Percentiles rank a stretch among this genome's conserved stretches.
Conservation (phyloP, 2,329 filamentous ascomycete genomes). For the Aspergillus unguis region DNA sequence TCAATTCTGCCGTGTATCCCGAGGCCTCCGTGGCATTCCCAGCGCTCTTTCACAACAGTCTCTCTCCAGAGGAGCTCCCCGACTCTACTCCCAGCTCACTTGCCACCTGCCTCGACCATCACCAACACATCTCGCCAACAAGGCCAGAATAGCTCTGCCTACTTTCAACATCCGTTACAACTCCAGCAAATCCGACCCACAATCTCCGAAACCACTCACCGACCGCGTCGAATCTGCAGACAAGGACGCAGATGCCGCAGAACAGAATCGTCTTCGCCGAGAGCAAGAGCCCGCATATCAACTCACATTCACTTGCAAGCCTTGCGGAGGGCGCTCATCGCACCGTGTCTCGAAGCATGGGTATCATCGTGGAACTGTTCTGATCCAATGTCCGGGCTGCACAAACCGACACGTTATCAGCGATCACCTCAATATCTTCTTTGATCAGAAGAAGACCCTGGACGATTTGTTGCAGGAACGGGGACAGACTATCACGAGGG, state of each 20-base stretch:
- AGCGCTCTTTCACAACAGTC: slow-evolving; percentile 15
- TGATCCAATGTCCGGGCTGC: slow-evolving; percentile 85
- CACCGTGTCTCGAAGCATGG: slow-evolving; percentile 91
- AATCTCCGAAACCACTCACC: slow-evolving; percentile 29
- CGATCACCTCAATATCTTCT: slow-evolving; percentile 71
- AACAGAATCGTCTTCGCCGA: slow-evolving; percentile 36
- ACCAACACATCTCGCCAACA: background rate
- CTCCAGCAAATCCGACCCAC: slow-evolving; percentile 30
- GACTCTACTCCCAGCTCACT: slow-evolving; percentile 22
- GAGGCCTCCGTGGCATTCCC: slow-evolving; percentile 23
- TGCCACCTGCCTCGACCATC: slow-evolving; percentile 12
- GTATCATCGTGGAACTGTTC: slow-evolving; percentile 83
- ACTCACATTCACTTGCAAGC: slow-evolving; percentile 88
- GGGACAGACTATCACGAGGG: slow-evolving; percentile 73
- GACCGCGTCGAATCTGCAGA: slow-evolving; percentile 26
- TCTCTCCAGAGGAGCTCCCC: slow-evolving; percentile 15
- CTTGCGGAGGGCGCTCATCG: slow-evolving; percentile 73
- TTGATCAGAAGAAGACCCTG: slow-evolving; percentile 40
- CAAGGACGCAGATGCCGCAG: slow-evolving; percentile 32
- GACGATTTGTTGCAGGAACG: slow-evolving; percentile 42
- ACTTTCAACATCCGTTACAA: slow-evolving; percentile 25
- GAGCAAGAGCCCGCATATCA: slow-evolving; percentile 68
- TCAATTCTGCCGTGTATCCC: slow-evolving; percentile 15
- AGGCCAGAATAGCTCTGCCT: slow-evolving; percentile 6
- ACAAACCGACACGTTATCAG: slow-evolving; percentile 85